Percentiles rank a stretch among this genome's conserved stretches.
phyloP scores from a whole-genome alignment of 1,284 basidiomycete species.

The Sanguinoderma infundibulare region DNA sequence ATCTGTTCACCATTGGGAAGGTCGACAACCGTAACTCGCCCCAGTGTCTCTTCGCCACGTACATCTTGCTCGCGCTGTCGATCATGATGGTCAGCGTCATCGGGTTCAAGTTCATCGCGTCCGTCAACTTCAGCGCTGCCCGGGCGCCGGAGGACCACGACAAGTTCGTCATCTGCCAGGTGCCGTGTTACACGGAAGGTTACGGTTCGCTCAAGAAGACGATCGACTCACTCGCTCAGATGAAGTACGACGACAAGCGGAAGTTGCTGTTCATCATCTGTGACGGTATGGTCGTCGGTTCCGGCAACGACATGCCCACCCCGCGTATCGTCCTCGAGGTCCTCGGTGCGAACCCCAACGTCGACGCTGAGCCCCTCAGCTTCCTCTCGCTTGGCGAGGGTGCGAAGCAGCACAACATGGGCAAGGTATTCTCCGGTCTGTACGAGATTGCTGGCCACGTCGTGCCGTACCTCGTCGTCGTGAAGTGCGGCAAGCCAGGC shows the following conservation, averaged over 20 bases:
- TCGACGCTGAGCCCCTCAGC: slow-evolving; percentile 93
- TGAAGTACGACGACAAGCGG: slow-evolving; percentile 98
- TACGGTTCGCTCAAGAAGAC: slow-evolving; percentile 87
- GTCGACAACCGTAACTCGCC: slow-evolving; percentile 92
- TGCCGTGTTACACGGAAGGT: slow-evolving; percentile 98
- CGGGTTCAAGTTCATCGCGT: slow-evolving; percentile 98
- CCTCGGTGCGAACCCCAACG: slow-evolving; percentile 90
- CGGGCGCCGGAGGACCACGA: slow-evolving; percentile 95
- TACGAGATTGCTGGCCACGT: slow-evolving; percentile 96
- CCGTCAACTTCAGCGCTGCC: slow-evolving; percentile 84
- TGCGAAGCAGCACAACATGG: slow-evolving; percentile 97
- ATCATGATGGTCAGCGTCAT: slow-evolving; percentile 95
- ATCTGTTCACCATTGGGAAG: slow-evolving; percentile 91
- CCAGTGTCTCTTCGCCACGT: slow-evolving; percentile 90
- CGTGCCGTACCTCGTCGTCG: slow-evolving; percentile 95
- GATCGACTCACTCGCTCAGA: slow-evolving; percentile 92
- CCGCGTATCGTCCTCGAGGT: slow-evolving; percentile 96
- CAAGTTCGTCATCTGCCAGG: slow-evolving; percentile 98
- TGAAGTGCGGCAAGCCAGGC: slow-evolving; percentile 95
- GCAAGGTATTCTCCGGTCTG: slow-evolving; percentile 95
- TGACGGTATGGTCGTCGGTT: slow-evolving; percentile 98
- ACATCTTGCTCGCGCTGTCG: slow-evolving; percentile 90
- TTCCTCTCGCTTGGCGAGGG: slow-evolving; percentile 96
- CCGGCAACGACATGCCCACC: slow-evolving; percentile 91
- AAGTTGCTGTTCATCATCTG: slow-evolving; percentile 95